A percentile compares a stretch with the other conserved stretches of the same genome.
These are phyloP conservation scores for Cystobasidiopsis lactophilus DNA, from an alignment of 768 basidiomycete species.

Conservation along the genomic window DNA sequence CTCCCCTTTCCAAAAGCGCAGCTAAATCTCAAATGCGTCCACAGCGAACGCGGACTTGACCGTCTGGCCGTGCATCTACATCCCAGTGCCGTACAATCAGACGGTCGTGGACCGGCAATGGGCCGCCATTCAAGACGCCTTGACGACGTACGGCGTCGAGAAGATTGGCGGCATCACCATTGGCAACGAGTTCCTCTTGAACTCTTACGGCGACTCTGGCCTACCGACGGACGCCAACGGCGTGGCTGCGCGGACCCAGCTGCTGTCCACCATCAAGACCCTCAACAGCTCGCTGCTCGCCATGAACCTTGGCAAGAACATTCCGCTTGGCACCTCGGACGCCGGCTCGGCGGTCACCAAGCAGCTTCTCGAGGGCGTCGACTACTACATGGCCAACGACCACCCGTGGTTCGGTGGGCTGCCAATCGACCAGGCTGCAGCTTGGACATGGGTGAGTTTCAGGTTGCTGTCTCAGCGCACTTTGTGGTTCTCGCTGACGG, in stretches of 20 bases:
- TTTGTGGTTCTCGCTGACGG: conserved; percentile 34
- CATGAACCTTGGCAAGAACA: conserved; percentile 21
- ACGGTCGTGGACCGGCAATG: conserved; percentile 44
- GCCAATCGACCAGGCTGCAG: conserved; percentile 41
- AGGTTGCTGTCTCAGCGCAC: conserved; percentile 45
- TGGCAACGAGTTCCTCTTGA: conserved; percentile 45
- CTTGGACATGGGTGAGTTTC: conserved; percentile 59
- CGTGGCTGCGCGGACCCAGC: conserved; percentile 13
- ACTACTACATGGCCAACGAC: conserved; percentile 48
- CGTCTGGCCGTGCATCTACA: conserved; percentile 69
- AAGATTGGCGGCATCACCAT: conserved; percentile 64
- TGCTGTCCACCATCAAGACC: conserved; percentile 18
- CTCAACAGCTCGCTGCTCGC: conserved; percentile 21
- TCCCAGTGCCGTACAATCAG: conserved; percentile 33
- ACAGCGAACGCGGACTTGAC: conserved; percentile 68
- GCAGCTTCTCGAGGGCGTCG: conserved; percentile 34
- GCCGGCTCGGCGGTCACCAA: conserved; percentile 24
- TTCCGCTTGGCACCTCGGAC: conserved; percentile 27
- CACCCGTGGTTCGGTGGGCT: conserved; percentile 28
- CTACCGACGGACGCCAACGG: background rate
- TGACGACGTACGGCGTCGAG: conserved; percentile 53
- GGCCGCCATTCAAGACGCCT: conserved; percentile 28
- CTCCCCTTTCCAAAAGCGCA: no score
- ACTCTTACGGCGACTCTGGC: background rate
- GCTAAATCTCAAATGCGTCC: no score